phyloP scores from a whole-genome alignment of 768 basidiomycete species.

The Lyophyllum semitale region DNA sequence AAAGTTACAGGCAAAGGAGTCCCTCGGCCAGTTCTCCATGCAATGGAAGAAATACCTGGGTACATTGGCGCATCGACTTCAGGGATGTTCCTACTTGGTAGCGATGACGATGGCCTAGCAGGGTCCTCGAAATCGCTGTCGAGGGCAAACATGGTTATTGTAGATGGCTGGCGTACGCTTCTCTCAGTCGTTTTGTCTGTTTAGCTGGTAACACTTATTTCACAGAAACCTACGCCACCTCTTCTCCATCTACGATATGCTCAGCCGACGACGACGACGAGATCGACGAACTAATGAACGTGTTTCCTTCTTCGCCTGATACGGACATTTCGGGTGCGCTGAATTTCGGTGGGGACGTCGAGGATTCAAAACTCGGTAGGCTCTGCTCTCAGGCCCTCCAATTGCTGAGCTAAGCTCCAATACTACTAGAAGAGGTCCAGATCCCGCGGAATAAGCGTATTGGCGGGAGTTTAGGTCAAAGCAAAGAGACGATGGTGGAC shows the following conservation, averaged over 20 bases:
- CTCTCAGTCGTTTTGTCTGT: background rate
- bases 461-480: slow-evolving; percentile 33
- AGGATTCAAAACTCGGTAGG: slow-evolving; percentile 54
- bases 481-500: slow-evolving; percentile 6
- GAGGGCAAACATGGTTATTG: slow-evolving; percentile 54
- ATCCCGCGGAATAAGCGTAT: slow-evolving; percentile 55
- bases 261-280: slow-evolving; percentile 49
- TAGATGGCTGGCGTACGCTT: slow-evolving; percentile 67
- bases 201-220: background rate
- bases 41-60: slow-evolving; percentile 43
- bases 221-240: slow-evolving; percentile 39
- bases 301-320: slow-evolving; percentile 44
- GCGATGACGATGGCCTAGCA: slow-evolving; percentile 14
- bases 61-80: slow-evolving; percentile 6
- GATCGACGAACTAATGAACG: slow-evolving; percentile 53
- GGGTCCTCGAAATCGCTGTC: slow-evolving; percentile 31
- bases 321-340: slow-evolving; percentile 38
- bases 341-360: slow-evolving; percentile 32
- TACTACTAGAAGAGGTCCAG: slow-evolving; percentile 47
- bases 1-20: background rate
- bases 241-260: slow-evolving; percentile 44
- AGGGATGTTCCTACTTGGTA: slow-evolving; percentile 24
- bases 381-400: background rate
- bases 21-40: slow-evolving; percentile 9
- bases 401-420: background rate